Conservation (phyloP, 1,284 basidiomycete species). For the Ceratobasidium papillatum region DNA sequence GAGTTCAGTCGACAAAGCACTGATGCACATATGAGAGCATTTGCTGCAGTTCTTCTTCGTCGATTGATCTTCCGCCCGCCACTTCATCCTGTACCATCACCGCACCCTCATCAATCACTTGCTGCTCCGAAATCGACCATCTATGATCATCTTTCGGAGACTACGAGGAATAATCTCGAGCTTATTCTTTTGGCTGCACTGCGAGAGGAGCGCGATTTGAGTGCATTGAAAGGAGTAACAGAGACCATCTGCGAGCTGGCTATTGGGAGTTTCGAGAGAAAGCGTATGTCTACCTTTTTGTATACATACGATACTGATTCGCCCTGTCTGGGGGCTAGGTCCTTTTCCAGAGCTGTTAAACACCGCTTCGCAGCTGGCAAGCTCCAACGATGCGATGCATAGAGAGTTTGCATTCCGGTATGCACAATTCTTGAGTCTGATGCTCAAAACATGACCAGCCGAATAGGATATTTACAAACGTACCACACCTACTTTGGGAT, state of each 20-base stretch:
- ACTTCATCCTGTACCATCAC: slow-evolving; percentile 49
- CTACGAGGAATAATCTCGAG: slow-evolving; percentile 71
- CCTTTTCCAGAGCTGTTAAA: slow-evolving; percentile 81
- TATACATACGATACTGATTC: background rate
- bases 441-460: background rate
- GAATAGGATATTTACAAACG: slow-evolving; percentile 63
- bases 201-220: slow-evolving; percentile 62
- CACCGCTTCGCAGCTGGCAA: slow-evolving; percentile 64
- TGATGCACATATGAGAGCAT: slow-evolving; percentile 64
- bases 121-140: slow-evolving; percentile 52
- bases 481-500: slow-evolving; percentile 61
- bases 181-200: slow-evolving; percentile 73
- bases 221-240: slow-evolving; percentile 72
- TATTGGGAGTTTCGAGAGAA: slow-evolving; percentile 73
- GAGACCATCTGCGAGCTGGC: slow-evolving; percentile 78
- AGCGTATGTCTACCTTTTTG: slow-evolving; percentile 52
- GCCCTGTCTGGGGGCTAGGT: slow-evolving; percentile 11
- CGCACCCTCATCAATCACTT: slow-evolving; percentile 40
- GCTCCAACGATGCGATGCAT: slow-evolving; percentile 55
- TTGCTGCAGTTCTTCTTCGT: slow-evolving; percentile 78
- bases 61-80: slow-evolving; percentile 71
- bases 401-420: slow-evolving; percentile 65
- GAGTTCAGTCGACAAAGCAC: slow-evolving; percentile 77
- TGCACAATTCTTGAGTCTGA: background rate
- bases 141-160: slow-evolving; percentile 75